phyloP scores from a whole-genome alignment of 2,329 filamentous ascomycete genomes.

The Rugonectria rugulosa region DNA sequence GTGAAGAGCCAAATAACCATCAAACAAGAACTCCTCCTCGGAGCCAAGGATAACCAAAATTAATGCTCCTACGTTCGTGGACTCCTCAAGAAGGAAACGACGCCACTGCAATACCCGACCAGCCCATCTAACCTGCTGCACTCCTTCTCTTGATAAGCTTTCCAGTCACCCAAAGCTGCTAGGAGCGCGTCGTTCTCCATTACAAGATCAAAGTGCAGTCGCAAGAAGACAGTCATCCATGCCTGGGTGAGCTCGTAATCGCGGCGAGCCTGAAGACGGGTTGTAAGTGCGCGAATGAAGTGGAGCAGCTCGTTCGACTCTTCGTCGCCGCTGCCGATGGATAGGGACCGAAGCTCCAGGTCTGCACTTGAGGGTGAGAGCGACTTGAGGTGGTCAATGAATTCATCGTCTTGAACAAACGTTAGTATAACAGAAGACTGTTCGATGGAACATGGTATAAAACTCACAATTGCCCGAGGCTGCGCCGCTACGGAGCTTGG shows the following conservation, averaged over 20 bases:
- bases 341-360: constrained; percentile 85
- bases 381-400: constrained; percentile 81
- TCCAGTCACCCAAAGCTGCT: constrained; percentile 72
- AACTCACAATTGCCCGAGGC: constrained; percentile 67
- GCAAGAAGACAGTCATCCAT: constrained; percentile 96
- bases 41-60: neutral
- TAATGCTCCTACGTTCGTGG: constrained; percentile 55
- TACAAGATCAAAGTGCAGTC: constrained; percentile 72
- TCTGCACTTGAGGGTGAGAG: constrained; percentile 87
- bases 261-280: constrained; percentile 69
- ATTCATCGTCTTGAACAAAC: constrained; percentile 59
- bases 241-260: constrained; percentile 96
- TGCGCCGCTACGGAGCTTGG: constrained; percentile 62
- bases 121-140: constrained; percentile 74
- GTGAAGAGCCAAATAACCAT: neutral
- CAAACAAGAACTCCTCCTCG: neutral
- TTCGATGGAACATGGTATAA: neutral
- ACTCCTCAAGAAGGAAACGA: constrained; percentile 80
- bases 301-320: constrained; percentile 74
- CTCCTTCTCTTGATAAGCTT: constrained; percentile 75
- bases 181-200: constrained; percentile 62
- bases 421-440: constrained; percentile 30
- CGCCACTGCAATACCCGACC: constrained; percentile 87
- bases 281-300: constrained; percentile 84
- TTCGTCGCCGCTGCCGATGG: constrained; percentile 53